phyloP scores from a whole-genome alignment of 2,329 filamentous ascomycete species.

The Nigrograna mackinnonii region DNA sequence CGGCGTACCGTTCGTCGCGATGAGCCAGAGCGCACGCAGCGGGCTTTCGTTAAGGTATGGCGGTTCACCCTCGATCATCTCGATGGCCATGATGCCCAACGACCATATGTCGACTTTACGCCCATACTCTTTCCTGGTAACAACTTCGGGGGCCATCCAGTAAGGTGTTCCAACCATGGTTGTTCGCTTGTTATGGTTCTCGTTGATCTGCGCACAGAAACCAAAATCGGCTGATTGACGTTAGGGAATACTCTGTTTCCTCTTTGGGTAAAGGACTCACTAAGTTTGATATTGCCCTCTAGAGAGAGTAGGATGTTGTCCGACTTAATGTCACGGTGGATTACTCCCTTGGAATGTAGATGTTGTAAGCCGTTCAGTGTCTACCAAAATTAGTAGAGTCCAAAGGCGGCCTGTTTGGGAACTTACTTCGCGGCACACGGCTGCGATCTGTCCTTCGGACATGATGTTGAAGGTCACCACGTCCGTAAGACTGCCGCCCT shows the following conservation, averaged over 20 bases:
- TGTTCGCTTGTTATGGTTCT: constrained; percentile 93
- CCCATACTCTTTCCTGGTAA: constrained; percentile 96
- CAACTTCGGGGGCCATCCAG: constrained; percentile 99
- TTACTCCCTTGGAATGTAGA: constrained; percentile 95
- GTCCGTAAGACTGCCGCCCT: constrained; percentile 94
- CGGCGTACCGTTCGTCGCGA: constrained; percentile 95
- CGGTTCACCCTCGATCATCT: constrained; percentile 99
- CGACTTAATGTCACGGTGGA: constrained; percentile 98
- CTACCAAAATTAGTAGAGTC: constrained; percentile 40
- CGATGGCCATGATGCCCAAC: constrained; percentile 97
- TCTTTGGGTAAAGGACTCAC: constrained; percentile 56
- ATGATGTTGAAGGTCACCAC: constrained; percentile 99
- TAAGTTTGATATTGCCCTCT: constrained; percentile 96
- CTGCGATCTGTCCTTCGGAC: constrained; percentile 96
- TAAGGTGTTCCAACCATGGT: constrained; percentile 99
- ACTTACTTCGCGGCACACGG: constrained; percentile 82
- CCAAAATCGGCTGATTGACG: constrained; percentile 82
- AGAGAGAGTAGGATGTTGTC: constrained; percentile 95
- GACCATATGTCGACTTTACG: constrained; percentile 99
- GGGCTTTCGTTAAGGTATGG: constrained; percentile 96
- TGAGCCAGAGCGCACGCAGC: constrained; percentile 88
- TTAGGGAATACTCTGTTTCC: neutral
- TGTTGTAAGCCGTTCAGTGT: constrained; percentile 91
- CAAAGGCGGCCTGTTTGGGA: neutral
- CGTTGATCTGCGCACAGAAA: constrained; percentile 98